Base-by-base conservation (phyloP, 106 monocot species). In the Chionographis japonica region DNA sequence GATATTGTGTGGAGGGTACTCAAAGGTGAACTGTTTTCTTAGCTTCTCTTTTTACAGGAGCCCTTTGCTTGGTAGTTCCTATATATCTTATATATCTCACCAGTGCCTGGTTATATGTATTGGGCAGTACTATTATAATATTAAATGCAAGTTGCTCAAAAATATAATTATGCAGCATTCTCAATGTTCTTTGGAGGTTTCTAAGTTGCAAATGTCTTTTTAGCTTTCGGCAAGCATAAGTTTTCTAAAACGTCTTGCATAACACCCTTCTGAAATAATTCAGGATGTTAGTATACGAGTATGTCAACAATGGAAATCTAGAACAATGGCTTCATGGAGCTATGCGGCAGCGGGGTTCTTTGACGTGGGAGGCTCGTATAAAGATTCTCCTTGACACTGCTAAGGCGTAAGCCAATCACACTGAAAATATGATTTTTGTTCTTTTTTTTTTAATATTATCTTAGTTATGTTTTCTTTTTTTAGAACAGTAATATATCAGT, bases 311-410 rank as follows among this genome's bases (percentile, higher is more conserved):
- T 71, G 91, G 95, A 68, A 95, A 95, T 54, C 74, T 95, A 43
- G 95, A 95, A 70, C 88, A 91, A 65, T 95, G 95, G 95, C 95
- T 95, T 77, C 95, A 95, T 78, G 95, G 95, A 68, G 78, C 88
- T 27, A 83, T 86, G 88, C 68, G 75, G 12, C 88, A 91, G 12
- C 83, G 56, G 15, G 88, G 88, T 69, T 88, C 68, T 68, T 81
- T 91, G 71, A 95, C 91, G 2, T 95, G 95, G 95, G 95, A 88
- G 36, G 95, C 95, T 67, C 88, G 95, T 17, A 82, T 91, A 61
- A 95, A 91, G 72, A 76, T 95, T 74, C 86, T 95, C 37, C 76
- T 91, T 38, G 88, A 91, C 54, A 95, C 95, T 8, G 91, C 95
- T 19, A 95, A 86, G 58, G 95, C 95, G 95, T 95, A 68, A 84